These are phyloP conservation scores for Beauveria medogensis DNA, from an alignment of 2,329 filamentous ascomycete genomes.

Conservation along the genomic window DNA sequence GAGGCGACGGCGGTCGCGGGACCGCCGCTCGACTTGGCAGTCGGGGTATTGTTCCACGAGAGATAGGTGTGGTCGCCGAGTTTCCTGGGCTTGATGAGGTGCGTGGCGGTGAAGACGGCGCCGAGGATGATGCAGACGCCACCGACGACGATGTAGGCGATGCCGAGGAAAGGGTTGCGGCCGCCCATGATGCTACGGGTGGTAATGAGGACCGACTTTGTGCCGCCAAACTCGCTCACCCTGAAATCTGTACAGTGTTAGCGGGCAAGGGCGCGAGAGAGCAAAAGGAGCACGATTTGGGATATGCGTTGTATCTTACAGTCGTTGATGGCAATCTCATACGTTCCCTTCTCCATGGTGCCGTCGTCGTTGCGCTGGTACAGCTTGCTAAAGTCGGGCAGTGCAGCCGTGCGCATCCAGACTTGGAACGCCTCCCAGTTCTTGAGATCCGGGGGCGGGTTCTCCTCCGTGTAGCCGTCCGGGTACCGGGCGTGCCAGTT, in stretches of 20 bases:
- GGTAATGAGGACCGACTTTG: constrained; percentile 82
- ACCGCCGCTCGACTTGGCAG: constrained; percentile 30
- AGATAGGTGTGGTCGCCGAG: constrained; percentile 96
- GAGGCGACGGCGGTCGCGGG: constrained; percentile 38
- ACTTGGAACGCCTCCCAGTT: constrained; percentile 84
- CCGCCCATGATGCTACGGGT: constrained; percentile 91
- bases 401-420: constrained; percentile 95
- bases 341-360: constrained; percentile 61
- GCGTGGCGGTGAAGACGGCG: constrained; percentile 77
- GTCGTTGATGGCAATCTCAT: constrained; percentile 67
- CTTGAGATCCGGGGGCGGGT: constrained; percentile 63
- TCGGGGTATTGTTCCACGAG: constrained; percentile 71
- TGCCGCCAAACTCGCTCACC: constrained; percentile 70
- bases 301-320: constrained; percentile 48
- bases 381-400: constrained; percentile 92
- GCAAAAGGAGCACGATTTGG: too few species aligned
- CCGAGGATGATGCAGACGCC: constrained; percentile 88
- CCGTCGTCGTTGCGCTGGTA: constrained; percentile 71
- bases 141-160: constrained; percentile 90
- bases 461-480: constrained; percentile 56
- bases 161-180: constrained; percentile 90
- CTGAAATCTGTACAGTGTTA: constrained; percentile 59
- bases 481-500: constrained; percentile 74
- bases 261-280: neutral
- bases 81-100: constrained; percentile 92